Evolutionary conservation across 192 early-diverging fungal species (phyloP).

Genomic region (Coemansia sp.): DNA sequence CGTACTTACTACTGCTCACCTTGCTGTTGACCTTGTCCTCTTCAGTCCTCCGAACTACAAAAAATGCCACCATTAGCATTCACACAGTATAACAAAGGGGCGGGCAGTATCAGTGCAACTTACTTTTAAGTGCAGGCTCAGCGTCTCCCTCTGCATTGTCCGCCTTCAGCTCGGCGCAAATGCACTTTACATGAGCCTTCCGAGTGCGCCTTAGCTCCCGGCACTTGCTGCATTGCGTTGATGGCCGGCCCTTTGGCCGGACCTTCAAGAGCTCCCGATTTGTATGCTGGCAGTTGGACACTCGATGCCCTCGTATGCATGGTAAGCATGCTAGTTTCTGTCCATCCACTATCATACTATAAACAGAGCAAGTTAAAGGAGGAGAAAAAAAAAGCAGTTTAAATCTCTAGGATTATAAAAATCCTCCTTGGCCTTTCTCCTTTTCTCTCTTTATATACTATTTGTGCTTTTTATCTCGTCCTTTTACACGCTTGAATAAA

Average conservation of each 20-base stretch:
- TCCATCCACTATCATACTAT: conserved; percentile 21
- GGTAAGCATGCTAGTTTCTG: conserved; percentile 47
- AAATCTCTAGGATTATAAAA: conserved; percentile 2
- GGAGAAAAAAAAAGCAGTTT: background rate
- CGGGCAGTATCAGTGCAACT: too few relatives aligned
- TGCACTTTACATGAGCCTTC: conserved; percentile 69
- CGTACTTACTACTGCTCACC: conserved; percentile 21
- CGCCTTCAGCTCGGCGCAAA: conserved; percentile 51
- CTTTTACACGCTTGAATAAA: background rate
- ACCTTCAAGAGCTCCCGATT: conserved; percentile 62
- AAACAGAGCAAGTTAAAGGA: too few relatives aligned
- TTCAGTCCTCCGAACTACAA: conserved; percentile 5
- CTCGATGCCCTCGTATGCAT: conserved; percentile 55
- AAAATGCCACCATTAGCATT: background rate
- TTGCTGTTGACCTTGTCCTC: conserved; percentile 1
- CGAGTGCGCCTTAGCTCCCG: conserved; percentile 64
- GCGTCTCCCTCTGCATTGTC: background rate
- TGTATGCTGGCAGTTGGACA: conserved; percentile 43
- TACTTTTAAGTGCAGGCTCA: too few relatives aligned
- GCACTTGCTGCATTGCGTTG: conserved; percentile 70
- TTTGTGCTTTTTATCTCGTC: background rate
- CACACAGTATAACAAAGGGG: too few relatives aligned
- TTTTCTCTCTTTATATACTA: conserved; percentile 6
- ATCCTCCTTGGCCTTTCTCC: conserved; percentile 4
- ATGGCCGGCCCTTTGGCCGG: conserved; percentile 67